Conservation (phyloP, 805 yeast species). For the Priceomyces medius region DNA sequence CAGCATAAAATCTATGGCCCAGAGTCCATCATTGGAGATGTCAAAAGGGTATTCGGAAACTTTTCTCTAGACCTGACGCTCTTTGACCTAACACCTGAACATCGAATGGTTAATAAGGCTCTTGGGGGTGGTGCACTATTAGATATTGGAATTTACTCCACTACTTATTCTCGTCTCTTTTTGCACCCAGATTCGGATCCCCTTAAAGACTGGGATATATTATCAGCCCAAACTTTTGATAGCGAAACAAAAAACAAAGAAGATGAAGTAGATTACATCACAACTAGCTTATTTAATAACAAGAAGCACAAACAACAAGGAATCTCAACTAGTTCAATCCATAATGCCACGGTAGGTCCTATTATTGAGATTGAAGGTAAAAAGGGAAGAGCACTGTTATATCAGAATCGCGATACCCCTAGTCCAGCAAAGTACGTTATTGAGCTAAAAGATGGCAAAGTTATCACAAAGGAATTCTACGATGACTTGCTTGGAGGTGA, state of each 20-base stretch:
- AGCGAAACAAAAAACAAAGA: conserved; percentile 17
- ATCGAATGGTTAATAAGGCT: conserved; percentile 42
- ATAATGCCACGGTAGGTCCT: conserved; percentile 24
- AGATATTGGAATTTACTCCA: conserved; percentile 54
- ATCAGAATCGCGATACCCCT: conserved; percentile 30
- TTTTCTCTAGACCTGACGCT: conserved; percentile 37
- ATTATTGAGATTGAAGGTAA: conserved; percentile 34
- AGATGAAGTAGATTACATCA: conserved; percentile 28
- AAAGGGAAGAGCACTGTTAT: conserved; percentile 29
- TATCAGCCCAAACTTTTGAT: not conserved
- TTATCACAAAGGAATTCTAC: conserved; percentile 30
- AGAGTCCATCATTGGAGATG: conserved; percentile 43
- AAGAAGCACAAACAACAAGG: conserved; percentile 44
- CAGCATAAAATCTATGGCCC: conserved; percentile 39
- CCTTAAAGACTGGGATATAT: conserved; percentile 1
- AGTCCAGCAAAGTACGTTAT: conserved; percentile 31
- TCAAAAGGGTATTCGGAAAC: conserved; percentile 44
- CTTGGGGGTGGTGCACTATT: conserved; percentile 60
- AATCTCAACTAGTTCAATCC: conserved; percentile 31
- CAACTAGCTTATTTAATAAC: conserved; percentile 35
- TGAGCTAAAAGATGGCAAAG: conserved; percentile 25
- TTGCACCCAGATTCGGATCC: conserved; percentile 33
- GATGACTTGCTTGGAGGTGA: conserved; percentile 28
- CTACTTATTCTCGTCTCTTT: conserved; percentile 44
- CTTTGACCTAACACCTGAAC: conserved; percentile 26